Evolutionary conservation across 169 alveolate genomes (phyloP), one percentile per base, ranked within the genome.

Genomic region (Cystoisospora suis): DNA sequence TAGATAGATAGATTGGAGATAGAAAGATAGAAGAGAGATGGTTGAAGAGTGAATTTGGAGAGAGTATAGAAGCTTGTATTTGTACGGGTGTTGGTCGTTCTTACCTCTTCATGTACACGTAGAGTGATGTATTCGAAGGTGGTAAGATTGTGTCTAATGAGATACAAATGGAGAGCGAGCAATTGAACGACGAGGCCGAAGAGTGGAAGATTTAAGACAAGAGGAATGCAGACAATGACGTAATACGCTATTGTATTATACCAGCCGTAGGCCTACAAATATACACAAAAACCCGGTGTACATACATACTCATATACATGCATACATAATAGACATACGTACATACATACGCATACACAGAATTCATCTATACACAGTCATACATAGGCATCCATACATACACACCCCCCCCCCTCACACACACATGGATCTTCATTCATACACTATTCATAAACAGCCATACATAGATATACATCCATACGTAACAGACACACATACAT

Each of bases 41-140:
- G n/a, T n/a, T n/a, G n/a, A n/a, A n/a, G n/a, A n/a, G n/a, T n/a
- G n/a, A n/a, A n/a, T n/a, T 17, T 53, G 65, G 65, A 23, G 65
- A 53, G 65, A 23, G 29, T 53, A 53, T 17, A 53, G 65, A 17
- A 23, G 15, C 23, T 15, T 53, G 65, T 17, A 53, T 15, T 17
- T 15, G 65, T 23, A 23, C 65, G 65, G 23, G 15, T 23, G 29
- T 53, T 53, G 65, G 15, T 53, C 27, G 0, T 87, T n/a, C n/a
- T 75, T 7, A 88, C 92, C 92, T 70, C 86, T 56, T 89, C 93
- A n/a, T 89, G 83, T n/a, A 89, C 81, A 9, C 90, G 90, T 32
- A 77, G 65, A 5, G 80, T 81, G 65, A 90, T 90, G 87, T 90
- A 90, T 40, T 83, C 91, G 75, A 65, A 85, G 56, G 93, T 90